A percentile compares a stretch with the other conserved stretches of the same genome.
Evolutionary conservation across 2,329 filamentous ascomycete genomes (phyloP).

Genomic region (Aureobasidium musti): DNA sequence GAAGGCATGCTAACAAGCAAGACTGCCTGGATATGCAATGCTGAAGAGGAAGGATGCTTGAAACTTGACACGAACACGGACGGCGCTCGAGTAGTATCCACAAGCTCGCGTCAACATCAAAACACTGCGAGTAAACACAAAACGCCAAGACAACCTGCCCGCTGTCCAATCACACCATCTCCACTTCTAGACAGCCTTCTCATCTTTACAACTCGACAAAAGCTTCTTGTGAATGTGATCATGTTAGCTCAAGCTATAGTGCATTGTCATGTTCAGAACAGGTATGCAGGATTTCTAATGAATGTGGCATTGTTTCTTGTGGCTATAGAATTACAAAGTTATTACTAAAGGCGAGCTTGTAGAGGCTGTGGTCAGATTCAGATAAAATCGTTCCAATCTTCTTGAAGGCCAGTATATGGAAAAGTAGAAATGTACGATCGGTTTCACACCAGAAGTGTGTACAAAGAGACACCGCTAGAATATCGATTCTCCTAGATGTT

Average conservation of each 20-base stretch:
- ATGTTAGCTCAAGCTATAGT: not conserved
- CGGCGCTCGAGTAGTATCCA: not conserved
- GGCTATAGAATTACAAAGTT: not conserved
- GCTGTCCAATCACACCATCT: not conserved
- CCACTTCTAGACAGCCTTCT: not conserved
- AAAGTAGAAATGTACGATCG: not conserved
- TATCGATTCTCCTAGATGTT: not conserved
- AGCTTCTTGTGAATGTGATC: not conserved
- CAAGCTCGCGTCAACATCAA: conserved; percentile 27
- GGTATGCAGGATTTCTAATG: not conserved
- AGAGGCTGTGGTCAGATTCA: not conserved
- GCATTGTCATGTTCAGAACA: not conserved
- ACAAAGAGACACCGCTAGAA: not conserved
- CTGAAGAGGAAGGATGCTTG: conserved; percentile 19
- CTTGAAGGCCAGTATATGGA: not conserved
- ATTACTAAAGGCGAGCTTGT: not conserved
- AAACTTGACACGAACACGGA: conserved; percentile 7
- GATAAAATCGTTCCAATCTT: not conserved
- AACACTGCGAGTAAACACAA: conserved; percentile 26
- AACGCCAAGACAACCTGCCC: conserved; percentile 18
- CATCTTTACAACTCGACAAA: not conserved
- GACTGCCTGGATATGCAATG: conserved; percentile 2
- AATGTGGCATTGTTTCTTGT: not conserved
- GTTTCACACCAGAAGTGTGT: not conserved
- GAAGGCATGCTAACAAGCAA: conserved; percentile 22